Percentiles rank a stretch among this genome's conserved stretches.
phyloP scores from a whole-genome alignment of 164 flowering plant genomes.

The grape (Vitis vinifera) region DNA sequence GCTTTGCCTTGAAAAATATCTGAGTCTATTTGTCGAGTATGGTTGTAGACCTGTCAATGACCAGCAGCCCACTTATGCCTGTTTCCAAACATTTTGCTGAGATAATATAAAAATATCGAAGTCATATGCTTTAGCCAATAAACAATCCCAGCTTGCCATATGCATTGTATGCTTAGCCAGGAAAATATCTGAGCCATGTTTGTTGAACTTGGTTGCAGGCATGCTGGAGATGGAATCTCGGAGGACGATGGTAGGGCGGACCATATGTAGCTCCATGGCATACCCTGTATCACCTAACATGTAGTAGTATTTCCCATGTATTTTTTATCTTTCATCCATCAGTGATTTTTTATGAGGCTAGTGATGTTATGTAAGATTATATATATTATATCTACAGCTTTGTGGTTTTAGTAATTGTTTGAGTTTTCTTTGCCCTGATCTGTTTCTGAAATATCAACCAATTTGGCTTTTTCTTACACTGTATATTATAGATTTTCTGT shows the following conservation, averaged over 20 bases:
- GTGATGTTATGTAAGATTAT: conserved; percentile 26
- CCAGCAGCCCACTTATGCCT: too few species aligned
- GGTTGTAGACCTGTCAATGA: too few species aligned
- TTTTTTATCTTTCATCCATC: conserved; percentile 6
- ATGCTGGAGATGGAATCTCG: conserved; percentile 55
- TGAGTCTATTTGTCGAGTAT: too few species aligned
- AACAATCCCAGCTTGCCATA: too few species aligned
- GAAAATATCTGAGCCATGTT: neutral
- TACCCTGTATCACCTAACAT: conserved; percentile 8
- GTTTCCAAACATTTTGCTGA: too few species aligned
- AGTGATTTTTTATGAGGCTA: conserved; percentile 18
- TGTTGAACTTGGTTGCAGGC: conserved; percentile 43
- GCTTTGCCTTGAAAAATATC: too few species aligned
- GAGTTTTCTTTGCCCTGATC: conserved; percentile 1
- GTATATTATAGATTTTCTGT: too few species aligned
- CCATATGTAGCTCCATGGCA: conserved; percentile 38
- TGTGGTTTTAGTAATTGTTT: conserved; percentile 18
- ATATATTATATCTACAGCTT: conserved; percentile 8
- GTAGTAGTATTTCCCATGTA: conserved; percentile 17
- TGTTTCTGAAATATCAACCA: too few species aligned
- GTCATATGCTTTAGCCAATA: too few species aligned
- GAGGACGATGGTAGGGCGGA: conserved; percentile 71
- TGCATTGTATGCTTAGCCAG: neutral
- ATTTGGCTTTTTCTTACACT: too few species aligned
- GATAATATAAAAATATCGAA: too few species aligned